Conservation (phyloP, 306 rosid species). For the Citrullus colocynthis region DNA sequence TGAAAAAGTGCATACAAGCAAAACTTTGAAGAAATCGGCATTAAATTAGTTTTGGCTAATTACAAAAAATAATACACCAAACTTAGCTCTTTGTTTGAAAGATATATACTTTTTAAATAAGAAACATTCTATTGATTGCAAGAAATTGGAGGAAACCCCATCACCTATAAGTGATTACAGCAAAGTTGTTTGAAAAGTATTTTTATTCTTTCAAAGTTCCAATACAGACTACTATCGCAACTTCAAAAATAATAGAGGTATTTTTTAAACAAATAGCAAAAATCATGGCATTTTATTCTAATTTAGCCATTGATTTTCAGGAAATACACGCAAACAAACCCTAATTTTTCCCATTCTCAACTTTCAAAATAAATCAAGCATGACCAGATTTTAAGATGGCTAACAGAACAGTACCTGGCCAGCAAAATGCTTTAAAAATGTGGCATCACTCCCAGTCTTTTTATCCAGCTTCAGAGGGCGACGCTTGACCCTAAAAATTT, state of each 20-base stretch:
- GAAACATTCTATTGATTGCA: too few species aligned
- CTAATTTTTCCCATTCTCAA: background rate
- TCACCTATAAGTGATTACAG: too few species aligned
- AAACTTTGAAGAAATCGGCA: background rate
- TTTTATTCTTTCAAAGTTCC: too few species aligned
- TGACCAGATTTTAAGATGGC: background rate
- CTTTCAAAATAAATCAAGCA: background rate
- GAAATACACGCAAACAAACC: background rate
- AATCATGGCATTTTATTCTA: too few species aligned
- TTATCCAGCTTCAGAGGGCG: constrained; percentile 67
- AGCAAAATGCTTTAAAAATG: constrained; percentile 33
- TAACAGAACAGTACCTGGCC: constrained; percentile 43
- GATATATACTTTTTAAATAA: too few species aligned
- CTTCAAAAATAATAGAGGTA: too few species aligned
- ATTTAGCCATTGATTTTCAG: background rate
- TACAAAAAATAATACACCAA: too few species aligned
- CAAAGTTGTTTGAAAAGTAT: too few species aligned
- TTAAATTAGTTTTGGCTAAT: background rate
- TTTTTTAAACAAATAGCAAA: too few species aligned
- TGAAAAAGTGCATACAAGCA: background rate
- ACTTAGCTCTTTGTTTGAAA: too few species aligned
- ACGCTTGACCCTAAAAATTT: constrained; percentile 83
- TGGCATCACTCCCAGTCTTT: constrained; percentile 25
- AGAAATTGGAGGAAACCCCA: too few species aligned
- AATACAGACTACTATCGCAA: too few species aligned